Evolutionary conservation across 169 alveolate genomes (phyloP), one percentile per base, ranked within the genome.

Genomic region (Eimeria praecox): DNA sequence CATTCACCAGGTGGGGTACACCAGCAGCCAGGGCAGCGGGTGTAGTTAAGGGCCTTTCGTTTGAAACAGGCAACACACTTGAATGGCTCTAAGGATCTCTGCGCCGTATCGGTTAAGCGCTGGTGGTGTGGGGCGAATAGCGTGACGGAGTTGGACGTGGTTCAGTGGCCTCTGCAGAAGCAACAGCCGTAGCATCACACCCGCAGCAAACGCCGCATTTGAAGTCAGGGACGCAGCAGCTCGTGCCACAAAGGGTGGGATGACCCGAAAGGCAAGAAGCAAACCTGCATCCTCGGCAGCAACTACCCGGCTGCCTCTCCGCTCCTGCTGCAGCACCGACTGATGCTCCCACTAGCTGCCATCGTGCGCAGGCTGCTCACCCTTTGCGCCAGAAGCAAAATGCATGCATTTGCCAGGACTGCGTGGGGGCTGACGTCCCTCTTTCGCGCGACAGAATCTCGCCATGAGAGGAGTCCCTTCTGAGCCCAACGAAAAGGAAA

Each of bases 391-490:
- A 86, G 40, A 49, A 86, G 93, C 93, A 86, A 86, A 44, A 86
- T 20, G 64, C 93, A 86, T 27, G 93, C 93, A 42, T 86, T 86
- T 12, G 93, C 54, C 44, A 86, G 82, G 44, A 86, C 82, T 62
- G 93, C 93, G 38, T 86, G 93, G 64, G 93, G 93, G 80, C 93
- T 86, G 93, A 86, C 93, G 62, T 86, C 93, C 46, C 82, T 86
- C 62, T 86, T 56, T 33, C 93, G 77, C 24, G 93, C 93, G 24
- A 86, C 82, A 86, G 82, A 59, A 35, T 86, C 93, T 86, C 93
- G 49, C 93, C 93, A 86, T 4, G 93, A 38, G 62, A 86, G 93
- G 56, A 86, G 93, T 20, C 93, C 93, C 80, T 86, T 86, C 93
- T 86, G 93, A 27, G 33, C 49, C 35, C 59, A 62, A 14, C 20